A percentile compares a stretch with the other conserved stretches of the same genome.
phyloP scores from a whole-genome alignment of 805 yeast genomes.

The Wickerhamomyces bovis region DNA sequence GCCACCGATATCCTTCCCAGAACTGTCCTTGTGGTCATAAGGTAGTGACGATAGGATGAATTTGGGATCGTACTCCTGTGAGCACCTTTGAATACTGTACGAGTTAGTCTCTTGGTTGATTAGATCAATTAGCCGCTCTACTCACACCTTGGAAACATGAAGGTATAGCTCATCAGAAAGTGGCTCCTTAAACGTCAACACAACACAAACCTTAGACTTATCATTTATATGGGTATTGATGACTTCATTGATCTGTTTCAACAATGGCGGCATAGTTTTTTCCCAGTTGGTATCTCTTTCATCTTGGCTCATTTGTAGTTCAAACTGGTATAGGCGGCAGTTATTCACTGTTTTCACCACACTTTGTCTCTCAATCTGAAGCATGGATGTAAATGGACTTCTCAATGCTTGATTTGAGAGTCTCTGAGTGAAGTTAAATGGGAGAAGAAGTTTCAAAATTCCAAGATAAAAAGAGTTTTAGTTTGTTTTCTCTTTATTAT shows the following conservation, averaged over 20 bases:
- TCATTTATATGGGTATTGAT: background rate
- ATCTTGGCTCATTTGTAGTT: background rate
- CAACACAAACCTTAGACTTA: background rate
- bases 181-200: background rate
- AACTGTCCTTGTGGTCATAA: no score
- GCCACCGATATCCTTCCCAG: background rate
- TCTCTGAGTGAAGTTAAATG: no score
- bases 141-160: background rate
- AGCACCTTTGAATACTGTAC: background rate
- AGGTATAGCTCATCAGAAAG: background rate
- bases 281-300: background rate
- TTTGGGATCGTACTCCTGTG: background rate
- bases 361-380: background rate
- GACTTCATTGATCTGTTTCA: background rate
- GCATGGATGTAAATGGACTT: background rate
- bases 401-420: no score
- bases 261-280: background rate
- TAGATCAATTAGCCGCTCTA: background rate
- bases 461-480: no score
- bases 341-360: background rate
- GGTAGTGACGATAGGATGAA: background rate
- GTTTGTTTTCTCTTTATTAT: no score
- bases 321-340: background rate
- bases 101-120: background rate
- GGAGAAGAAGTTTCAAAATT: no score